Percentiles rank a stretch among this genome's conserved stretches.
phyloP scores from a whole-genome alignment of 2,329 filamentous ascomycete species.

The Pezicula rhizophila region DNA sequence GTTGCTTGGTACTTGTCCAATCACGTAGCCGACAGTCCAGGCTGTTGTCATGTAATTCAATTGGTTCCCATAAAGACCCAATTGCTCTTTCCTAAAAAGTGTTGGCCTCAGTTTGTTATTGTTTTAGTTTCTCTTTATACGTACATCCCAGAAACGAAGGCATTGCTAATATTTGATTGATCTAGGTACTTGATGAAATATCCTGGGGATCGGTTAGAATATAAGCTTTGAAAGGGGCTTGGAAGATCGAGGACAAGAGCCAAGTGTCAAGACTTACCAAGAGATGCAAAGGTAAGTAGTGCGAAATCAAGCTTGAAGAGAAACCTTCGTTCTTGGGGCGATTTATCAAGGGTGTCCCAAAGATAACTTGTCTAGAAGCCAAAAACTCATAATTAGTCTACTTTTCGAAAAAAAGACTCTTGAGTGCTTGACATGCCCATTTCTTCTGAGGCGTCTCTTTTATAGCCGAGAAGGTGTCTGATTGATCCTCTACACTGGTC shows the following conservation, averaged over 20 bases:
- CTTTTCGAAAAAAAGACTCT: too few relatives aligned
- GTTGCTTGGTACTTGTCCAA: conserved; percentile 44
- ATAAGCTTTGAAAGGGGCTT: conserved; percentile 4
- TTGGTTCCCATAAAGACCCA: conserved; percentile 41
- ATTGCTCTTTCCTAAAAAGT: conserved; percentile 37
- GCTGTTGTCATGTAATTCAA: conserved; percentile 44
- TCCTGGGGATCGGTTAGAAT: conserved; percentile 23
- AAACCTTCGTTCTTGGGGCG: conserved; percentile 40
- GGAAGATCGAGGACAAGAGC: background rate
- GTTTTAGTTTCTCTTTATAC: too few relatives aligned
- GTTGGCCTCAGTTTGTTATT: background rate
- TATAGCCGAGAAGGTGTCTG: too few relatives aligned
- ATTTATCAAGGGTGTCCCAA: conserved; percentile 47
- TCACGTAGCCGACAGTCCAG: conserved; percentile 48
- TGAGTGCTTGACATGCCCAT: too few relatives aligned
- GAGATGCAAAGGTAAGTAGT: conserved; percentile 39
- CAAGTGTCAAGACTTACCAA: conserved; percentile 24
- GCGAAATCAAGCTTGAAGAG: conserved; percentile 43
- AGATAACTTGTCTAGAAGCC: conserved; percentile 39
- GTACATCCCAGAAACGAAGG: conserved; percentile 41
- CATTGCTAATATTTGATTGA: conserved; percentile 39
- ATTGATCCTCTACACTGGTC: too few relatives aligned
- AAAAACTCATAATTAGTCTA: too few relatives aligned
- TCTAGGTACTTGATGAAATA: conserved; percentile 46
- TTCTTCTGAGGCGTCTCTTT: too few relatives aligned